Conservation (phyloP, 148 eudicot genomes). For the Fagopyrum homotropicum region DNA sequence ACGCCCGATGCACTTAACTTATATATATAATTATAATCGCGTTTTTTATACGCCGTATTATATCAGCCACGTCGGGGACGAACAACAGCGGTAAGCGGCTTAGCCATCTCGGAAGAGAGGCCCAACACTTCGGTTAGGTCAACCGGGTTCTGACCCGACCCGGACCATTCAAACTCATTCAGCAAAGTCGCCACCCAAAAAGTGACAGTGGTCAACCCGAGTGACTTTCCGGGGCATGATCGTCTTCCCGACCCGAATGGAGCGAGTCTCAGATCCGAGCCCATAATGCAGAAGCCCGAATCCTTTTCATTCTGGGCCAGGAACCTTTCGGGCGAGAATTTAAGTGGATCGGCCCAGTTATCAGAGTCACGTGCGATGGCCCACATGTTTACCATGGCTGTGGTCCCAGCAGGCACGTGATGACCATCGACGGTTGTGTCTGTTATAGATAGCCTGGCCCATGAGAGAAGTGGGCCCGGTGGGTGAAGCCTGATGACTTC, state of each 20-base stretch:
- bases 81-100: conserved; percentile 38
- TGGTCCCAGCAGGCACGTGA: conserved; percentile 61
- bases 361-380: conserved; percentile 56
- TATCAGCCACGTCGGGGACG: background rate
- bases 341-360: conserved; percentile 44
- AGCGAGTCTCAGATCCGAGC: conserved; percentile 55
- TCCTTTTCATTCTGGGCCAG: background rate
- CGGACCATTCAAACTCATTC: conserved; percentile 43
- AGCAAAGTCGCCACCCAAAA: conserved; percentile 50
- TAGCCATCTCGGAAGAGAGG: conserved; percentile 64
- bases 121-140: conserved; percentile 51
- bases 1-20: too few relatives aligned
- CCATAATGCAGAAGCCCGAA: conserved; percentile 32
- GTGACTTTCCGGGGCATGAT: conserved; percentile 50
- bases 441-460: conserved; percentile 56
- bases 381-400: conserved; percentile 82
- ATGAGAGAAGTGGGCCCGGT: conserved; percentile 76
- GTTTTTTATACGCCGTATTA: too few relatives aligned
- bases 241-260: conserved; percentile 74
- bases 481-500: conserved; percentile 69
- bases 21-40: too few relatives aligned
- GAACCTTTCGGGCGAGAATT: conserved; percentile 54
- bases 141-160: conserved; percentile 14
- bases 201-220: conserved; percentile 52
- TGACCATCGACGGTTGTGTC: conserved; percentile 41